Evolutionary conservation across 2,329 filamentous ascomycete genomes (phyloP), one percentile per base, ranked within the genome.

Genomic region (Chrysosporium queenslandicum): DNA sequence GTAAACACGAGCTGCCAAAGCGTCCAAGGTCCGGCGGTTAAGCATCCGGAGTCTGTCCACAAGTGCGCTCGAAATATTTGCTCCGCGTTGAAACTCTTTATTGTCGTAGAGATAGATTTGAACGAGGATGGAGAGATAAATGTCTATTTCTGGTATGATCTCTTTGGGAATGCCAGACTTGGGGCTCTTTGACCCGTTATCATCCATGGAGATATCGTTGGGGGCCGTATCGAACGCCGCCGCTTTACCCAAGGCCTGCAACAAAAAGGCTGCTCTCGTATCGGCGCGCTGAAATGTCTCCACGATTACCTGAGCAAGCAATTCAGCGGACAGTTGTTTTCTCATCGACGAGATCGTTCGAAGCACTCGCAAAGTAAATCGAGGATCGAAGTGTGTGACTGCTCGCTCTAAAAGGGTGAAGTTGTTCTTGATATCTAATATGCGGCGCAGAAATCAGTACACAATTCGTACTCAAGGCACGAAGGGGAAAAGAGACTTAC

Each of bases 311-410:
- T 87, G 82, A 47, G 83, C 80, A 60, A 96, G 77, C 60, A 94
- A 83, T 61, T 91, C 86, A 54, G 86, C 80, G 12, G 84, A 87
- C 60, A 95, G 78, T 60, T 87, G 82, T 77, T 97, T 97, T 68
- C 92, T 88, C 68, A 97, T 83, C 52, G 89, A 90, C 37, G 92
- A 95, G 73, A 97, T 94, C 62, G 90, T 94, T 64, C 92, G 86
- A 58, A 98, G 80, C 56, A 92, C 92, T 66, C 92, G 82, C 58
- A 98, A 85, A 53, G 91, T 88, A 73, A 96, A 98, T 75, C 92
- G 84, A 55, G 90, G 82, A 72, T 98, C 92, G 70, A 97, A 98
- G 63, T 94, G 82, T 59, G 83, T 78, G 58, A 98, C 91, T 59
- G 90, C 92, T 64, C 89, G 86, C 65, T 96, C 90, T 65, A 98